Conservation (phyloP, 2,329 filamentous ascomycete species). For the Xylaria sp. region DNA sequence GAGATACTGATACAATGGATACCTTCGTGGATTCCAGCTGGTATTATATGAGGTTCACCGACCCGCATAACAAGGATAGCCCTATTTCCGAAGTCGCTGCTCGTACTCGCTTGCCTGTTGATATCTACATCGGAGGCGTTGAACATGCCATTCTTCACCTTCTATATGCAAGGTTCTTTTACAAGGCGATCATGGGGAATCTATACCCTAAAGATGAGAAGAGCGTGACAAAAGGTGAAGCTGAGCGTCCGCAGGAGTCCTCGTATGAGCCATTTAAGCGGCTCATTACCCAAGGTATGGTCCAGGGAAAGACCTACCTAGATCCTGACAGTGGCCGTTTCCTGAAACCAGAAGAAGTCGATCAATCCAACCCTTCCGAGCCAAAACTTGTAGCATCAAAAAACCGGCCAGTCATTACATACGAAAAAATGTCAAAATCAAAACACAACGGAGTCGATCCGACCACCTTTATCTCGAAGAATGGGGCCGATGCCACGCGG, state of each 20-base stretch:
- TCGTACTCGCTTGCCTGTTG: constrained; percentile 74
- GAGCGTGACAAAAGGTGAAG: constrained; percentile 32
- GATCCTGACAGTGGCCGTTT: constrained; percentile 81
- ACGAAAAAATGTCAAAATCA: constrained; percentile 95
- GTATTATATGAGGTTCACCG: constrained; percentile 87
- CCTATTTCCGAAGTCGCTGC: constrained; percentile 72
- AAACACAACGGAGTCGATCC: constrained; percentile 94
- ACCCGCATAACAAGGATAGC: constrained; percentile 70
- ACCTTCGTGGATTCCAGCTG: constrained; percentile 96
- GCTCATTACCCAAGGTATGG: constrained; percentile 92
- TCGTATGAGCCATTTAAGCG: constrained; percentile 78
- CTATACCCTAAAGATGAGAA: constrained; percentile 54
- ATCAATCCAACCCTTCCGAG: constrained; percentile 65
- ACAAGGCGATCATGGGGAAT: constrained; percentile 79
- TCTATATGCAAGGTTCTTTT: constrained; percentile 89
- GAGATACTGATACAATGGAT: constrained; percentile 96
- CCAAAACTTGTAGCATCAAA: constrained; percentile 73
- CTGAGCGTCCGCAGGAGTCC: constrained; percentile 24
- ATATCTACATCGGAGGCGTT: constrained; percentile 89
- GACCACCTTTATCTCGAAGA: constrained; percentile 73
- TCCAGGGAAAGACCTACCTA: constrained; percentile 85
- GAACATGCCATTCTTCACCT: constrained; percentile 93
- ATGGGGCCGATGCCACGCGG: constrained; percentile 85
- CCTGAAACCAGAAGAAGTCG: constrained; percentile 79
- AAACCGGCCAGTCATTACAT: constrained; percentile 70